phyloP scores from a whole-genome alignment of 2,329 filamentous ascomycete species.

The Xylaria sp. region DNA sequence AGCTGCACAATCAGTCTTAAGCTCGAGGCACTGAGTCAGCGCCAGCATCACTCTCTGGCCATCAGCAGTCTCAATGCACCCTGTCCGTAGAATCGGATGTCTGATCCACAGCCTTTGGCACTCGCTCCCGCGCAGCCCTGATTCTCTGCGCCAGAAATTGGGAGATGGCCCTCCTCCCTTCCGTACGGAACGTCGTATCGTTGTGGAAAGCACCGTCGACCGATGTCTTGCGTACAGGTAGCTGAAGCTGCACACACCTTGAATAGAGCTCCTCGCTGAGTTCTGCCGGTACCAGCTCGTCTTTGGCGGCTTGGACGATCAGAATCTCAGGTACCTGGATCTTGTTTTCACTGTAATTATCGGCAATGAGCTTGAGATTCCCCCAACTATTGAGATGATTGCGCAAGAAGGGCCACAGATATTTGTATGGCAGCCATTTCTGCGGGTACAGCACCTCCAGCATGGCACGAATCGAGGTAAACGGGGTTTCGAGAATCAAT shows the following conservation, averaged over 20 bases:
- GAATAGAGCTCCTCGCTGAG: conserved; percentile 60
- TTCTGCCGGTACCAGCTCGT: conserved; percentile 67
- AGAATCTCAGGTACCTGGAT: conserved; percentile 54
- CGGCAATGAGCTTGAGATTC: conserved; percentile 60
- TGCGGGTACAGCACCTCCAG: conserved; percentile 78
- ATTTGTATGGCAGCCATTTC: conserved; percentile 81
- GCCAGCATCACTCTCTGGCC: neutral
- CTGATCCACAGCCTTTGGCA: neutral
- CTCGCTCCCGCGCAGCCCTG: conserved; percentile 2
- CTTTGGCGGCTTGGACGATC: conserved; percentile 67
- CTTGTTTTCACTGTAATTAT: conserved; percentile 42
- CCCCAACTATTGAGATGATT: conserved; percentile 68
- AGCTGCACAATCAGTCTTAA: neutral
- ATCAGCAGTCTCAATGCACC: neutral
- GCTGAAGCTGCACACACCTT: conserved; percentile 59
- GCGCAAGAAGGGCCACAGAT: conserved; percentile 78
- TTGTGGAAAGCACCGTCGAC: conserved; percentile 66
- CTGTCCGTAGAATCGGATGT: neutral
- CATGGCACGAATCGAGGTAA: conserved; percentile 77
- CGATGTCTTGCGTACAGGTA: conserved; percentile 58
- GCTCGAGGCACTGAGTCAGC: neutral
- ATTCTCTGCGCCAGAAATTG: conserved; percentile 54
- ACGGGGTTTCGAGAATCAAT: conserved; percentile 80
- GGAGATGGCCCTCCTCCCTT: conserved; percentile 59
- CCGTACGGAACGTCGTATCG: conserved; percentile 61